These are phyloP conservation scores for Tirmania nivea DNA, from an alignment of 495 filamentous ascomycete genomes.

Conservation along the genomic window DNA sequence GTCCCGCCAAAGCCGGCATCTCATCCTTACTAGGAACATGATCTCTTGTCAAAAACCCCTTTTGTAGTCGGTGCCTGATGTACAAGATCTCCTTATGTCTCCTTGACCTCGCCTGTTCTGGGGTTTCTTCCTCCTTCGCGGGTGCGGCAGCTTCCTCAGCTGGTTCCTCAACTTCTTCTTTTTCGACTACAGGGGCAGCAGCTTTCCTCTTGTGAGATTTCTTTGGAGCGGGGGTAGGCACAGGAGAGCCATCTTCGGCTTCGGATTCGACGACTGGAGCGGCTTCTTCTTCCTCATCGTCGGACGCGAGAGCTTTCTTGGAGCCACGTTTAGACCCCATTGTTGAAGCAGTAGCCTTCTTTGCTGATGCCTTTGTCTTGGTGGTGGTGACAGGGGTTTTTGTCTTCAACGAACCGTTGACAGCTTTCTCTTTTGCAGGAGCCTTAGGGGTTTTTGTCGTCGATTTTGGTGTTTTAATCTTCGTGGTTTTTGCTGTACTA, in stretches of 20 bases:
- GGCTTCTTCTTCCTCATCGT: neutral
- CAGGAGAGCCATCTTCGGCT: neutral
- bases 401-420: constrained; percentile 30
- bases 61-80: constrained; percentile 74
- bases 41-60: constrained; percentile 67
- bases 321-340: constrained; percentile 21
- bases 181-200: constrained; percentile 32
- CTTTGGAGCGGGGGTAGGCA: constrained; percentile 15
- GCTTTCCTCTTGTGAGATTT: constrained; percentile 29
- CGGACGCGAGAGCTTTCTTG: neutral
- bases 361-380: neutral
- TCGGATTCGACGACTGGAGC: neutral
- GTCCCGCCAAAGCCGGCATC: constrained; percentile 64
- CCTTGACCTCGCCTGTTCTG: constrained; percentile 26
- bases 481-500: neutral
- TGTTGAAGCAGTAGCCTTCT: constrained; percentile 5
- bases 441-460: constrained; percentile 49
- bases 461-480: constrained; percentile 31
- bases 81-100: constrained; percentile 56
- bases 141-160: constrained; percentile 29
- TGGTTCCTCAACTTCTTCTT: constrained; percentile 42
- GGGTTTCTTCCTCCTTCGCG: constrained; percentile 30
- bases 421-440: constrained; percentile 37
- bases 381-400: constrained; percentile 22
- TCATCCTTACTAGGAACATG: constrained; percentile 67